Base-by-base conservation (phyloP, 345 rosid genomes). In the Citrus unshiu region DNA sequence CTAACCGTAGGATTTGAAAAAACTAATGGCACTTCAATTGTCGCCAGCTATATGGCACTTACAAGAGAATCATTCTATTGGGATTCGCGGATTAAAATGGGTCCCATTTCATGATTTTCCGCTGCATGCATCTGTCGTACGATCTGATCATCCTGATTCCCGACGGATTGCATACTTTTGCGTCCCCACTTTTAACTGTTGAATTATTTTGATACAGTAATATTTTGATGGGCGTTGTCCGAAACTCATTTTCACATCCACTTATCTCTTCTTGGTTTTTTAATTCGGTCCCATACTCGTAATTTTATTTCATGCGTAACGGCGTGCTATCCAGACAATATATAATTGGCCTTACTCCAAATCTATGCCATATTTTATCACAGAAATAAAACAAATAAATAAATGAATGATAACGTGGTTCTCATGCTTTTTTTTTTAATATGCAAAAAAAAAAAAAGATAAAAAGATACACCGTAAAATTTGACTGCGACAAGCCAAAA, bases 41-140 rank as follows among this genome's bases (percentile, higher is more conserved):
- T 75, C 39, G 89, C 89, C 93, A 89, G 91, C 93, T 88, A 85
- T 35, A 81, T 73, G 73, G 80, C 89, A 89, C 88, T 79, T 75
- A 84, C 83, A 67, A 64, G 87, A 75, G 84, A 85, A 85, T 81
- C 78, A 78, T 43, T 19, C 30, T 70, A 61, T 84, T 1, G 85
- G 82, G 85, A 85, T 84, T 84, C 85, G 83, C 49, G 62, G 66
- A 46, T 27, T 29, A 18, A 29, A 18, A 34, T 30, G 77, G 76
- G 43, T 22, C 82, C 69, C 2, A 9, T 54, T 60, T 56, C 74
- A 84, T 77, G 81, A 81, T 81, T 84, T 85, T 68, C 86, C 65
- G 79, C 85, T 81, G 82, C 84, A 78, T 77, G 72, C 72, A 70
- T 60, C 84, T 74, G 37, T 79, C 80, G 80, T 82, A 80, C 74